These are phyloP conservation scores for Rutstroemia sp. DNA, from an alignment of 2,329 filamentous ascomycete genomes.

Conservation along the genomic window DNA sequence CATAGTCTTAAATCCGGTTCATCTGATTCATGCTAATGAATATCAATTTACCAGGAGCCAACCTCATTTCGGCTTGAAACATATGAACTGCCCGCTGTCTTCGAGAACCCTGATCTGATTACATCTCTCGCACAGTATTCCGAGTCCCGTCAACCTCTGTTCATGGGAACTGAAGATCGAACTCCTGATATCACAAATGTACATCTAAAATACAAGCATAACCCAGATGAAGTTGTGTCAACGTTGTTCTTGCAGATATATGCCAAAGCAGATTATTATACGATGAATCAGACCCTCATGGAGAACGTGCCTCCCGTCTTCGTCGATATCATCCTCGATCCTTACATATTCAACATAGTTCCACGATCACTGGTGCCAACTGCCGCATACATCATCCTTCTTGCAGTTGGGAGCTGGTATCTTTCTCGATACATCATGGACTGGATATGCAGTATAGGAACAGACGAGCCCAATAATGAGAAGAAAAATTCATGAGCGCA, in stretches of 20 bases:
- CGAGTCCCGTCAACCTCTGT: constrained; percentile 37
- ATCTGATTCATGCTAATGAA: constrained; percentile 4
- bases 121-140: constrained; percentile 59
- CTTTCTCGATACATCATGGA: constrained; percentile 22
- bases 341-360: constrained; percentile 71
- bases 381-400: constrained; percentile 55
- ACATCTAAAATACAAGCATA: constrained; percentile 5
- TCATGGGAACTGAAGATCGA: constrained; percentile 12
- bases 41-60: constrained; percentile 60
- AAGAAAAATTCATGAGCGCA: constrained; percentile 17
- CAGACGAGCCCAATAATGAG: background rate
- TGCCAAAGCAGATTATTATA: constrained; percentile 80
- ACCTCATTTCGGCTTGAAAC: constrained; percentile 68
- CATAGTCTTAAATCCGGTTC: background rate
- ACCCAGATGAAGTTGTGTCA: constrained; percentile 17
- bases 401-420: constrained; percentile 40
- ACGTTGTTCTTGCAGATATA: constrained; percentile 53
- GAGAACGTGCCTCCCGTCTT: constrained; percentile 61
- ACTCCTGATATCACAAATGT: constrained; percentile 10
- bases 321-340: constrained; percentile 80
- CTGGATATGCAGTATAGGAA: constrained; percentile 17
- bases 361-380: constrained; percentile 72
- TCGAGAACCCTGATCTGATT: constrained; percentile 54
- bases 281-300: constrained; percentile 70
- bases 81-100: constrained; percentile 53